These are phyloP conservation scores for Voacanga thouarsii DNA, from an alignment of 257 asterid genomes.

Conservation along the genomic window DNA sequence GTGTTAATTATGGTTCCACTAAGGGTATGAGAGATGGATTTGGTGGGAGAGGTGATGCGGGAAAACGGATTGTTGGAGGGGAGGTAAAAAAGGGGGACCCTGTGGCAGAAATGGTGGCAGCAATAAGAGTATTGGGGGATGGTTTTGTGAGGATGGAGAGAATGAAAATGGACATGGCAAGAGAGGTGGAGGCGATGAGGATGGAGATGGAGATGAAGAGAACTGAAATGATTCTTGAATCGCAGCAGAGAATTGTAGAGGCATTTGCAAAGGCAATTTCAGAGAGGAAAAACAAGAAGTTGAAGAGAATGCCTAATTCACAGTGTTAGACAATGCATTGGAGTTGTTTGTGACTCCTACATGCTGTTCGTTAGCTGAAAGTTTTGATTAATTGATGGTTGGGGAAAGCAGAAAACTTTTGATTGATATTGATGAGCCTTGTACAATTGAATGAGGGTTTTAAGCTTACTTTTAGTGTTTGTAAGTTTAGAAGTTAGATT, in stretches of 20 bases:
- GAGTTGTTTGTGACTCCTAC: background rate
- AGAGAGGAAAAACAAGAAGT: slow-evolving; percentile 51
- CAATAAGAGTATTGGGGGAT: slow-evolving; percentile 70
- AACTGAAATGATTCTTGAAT: slow-evolving; percentile 87
- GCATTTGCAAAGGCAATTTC: slow-evolving; percentile 61
- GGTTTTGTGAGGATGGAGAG: slow-evolving; percentile 90
- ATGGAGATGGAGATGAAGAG: slow-evolving; percentile 99
- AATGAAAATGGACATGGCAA: slow-evolving; percentile 86
- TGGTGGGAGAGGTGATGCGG: slow-evolving; percentile 34
- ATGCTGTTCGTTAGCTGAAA: background rate
- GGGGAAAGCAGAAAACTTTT: background rate
- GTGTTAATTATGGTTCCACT: slow-evolving; percentile 48
- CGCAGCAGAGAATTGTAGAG: slow-evolving; percentile 80
- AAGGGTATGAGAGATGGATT: slow-evolving; percentile 41
- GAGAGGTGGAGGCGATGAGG: slow-evolving; percentile 77
- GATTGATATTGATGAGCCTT: background rate
- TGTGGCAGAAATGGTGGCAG: slow-evolving; percentile 51
- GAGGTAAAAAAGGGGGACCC: slow-evolving; percentile 44
- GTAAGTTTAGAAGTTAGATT: slow-evolving; percentile 12
- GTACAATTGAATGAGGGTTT: background rate
- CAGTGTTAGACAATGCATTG: slow-evolving; percentile 9
- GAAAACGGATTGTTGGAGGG: slow-evolving; percentile 32
- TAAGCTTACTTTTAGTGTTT: background rate
- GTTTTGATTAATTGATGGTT: background rate
- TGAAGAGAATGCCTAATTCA: slow-evolving; percentile 38